Base-by-base conservation (phyloP, 2,329 filamentous ascomycete genomes). In the Aspergillus fijiensis region DNA sequence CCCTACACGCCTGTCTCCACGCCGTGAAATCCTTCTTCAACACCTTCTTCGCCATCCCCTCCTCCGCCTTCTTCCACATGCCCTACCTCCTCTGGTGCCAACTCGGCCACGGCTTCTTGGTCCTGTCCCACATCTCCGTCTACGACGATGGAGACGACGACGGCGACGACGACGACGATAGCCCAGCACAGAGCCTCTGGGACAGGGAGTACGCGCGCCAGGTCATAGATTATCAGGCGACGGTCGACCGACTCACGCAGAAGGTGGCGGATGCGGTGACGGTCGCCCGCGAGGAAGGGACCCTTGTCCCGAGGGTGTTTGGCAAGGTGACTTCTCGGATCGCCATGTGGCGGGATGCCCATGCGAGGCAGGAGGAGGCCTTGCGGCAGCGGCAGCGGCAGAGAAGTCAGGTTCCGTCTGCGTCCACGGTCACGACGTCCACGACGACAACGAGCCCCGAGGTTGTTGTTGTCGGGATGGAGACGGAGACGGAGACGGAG, bases 21-120 rank as follows among this genome's bases (percentile, higher is more conserved):
- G 80, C 83, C 1, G 67, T 85, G 0, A 79, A 77, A 42, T 68
- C 70, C 0, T 86, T 81, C 72, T 84, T 85, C 52, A 77, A 83
- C 2, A 73, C 73, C 42, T 83, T 82, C 76, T 72, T 81, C 2
- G 67, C 74, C 0, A 69, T 85, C 0, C 79, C 83, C 0, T 70
- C 78, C 0, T 63, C 70, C 0, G 70, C 75, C 3, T 83, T 81
- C 57, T 79, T 80, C 59, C 74, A 77, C 31, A 72, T 84, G 25
- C 81, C 84, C 0, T 78, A 84, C 9, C 72, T 79, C 0, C 66
- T 77, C 0, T 80, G 76, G 35, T 70, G 77, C 0, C 80, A 85
- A 56, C 70, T 85, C 0, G 53, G 53, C 3, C 82, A 84, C 55
- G 79, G 77, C 11, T 55, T 69, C 11, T 63, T 70, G 35, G 56